Conservation (phyloP, 176 grass and related monocot genomes). For the Chrysopogon serrulatus region DNA sequence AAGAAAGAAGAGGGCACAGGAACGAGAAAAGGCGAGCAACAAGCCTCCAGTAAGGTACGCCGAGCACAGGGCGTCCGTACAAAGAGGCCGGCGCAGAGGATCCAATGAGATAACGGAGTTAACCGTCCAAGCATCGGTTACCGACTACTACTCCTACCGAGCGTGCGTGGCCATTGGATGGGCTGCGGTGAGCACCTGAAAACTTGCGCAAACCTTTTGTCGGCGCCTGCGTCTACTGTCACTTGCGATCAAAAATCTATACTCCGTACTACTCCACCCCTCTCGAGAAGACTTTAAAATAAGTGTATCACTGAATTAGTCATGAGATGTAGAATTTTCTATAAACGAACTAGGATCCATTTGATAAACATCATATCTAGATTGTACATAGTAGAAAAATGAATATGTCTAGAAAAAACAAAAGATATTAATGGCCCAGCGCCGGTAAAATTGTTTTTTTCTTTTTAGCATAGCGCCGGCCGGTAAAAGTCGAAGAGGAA, state of each 20-base stretch:
- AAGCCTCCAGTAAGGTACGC: background rate
- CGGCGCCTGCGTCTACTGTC: background rate
- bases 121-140: conserved; percentile 28
- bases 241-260: background rate
- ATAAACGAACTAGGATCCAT: too few species aligned
- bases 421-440: too few species aligned
- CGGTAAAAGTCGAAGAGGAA: too few species aligned
- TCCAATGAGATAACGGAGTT: conserved; percentile 22
- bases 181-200: background rate
- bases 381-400: too few species aligned
- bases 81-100: background rate
- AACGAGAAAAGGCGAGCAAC: background rate
- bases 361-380: too few species aligned
- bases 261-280: too few species aligned
- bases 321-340: too few species aligned
- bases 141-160: background rate
- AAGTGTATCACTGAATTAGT: too few species aligned
- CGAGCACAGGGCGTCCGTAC: background rate
- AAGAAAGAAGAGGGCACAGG: background rate
- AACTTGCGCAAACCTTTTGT: conserved; percentile 2
- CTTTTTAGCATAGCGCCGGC: too few species aligned
- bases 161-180: background rate
- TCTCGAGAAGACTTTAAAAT: too few species aligned
- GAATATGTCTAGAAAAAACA: too few species aligned
- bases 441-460: too few species aligned